Evolutionary conservation across 176 grass and related monocot genomes (phyloP).

Genomic region (Aegilops bicornis): DNA sequence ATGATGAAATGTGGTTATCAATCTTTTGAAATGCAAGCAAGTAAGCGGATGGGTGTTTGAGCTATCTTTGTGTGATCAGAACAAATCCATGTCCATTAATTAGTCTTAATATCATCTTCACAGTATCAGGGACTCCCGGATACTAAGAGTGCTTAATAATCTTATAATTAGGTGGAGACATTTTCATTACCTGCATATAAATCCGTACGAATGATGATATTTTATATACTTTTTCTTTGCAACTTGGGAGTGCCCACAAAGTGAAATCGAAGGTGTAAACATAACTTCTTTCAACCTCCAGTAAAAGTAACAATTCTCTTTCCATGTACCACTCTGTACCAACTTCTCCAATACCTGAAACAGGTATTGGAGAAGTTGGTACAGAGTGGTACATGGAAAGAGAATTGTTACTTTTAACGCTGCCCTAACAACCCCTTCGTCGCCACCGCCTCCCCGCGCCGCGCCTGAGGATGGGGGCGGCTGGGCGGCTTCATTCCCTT

Average conservation of each 20-base stretch:
- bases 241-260: neutral
- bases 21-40: slow-evolving; percentile 70
- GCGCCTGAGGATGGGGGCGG: too few species aligned
- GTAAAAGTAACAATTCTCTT: too few species aligned
- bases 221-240: neutral
- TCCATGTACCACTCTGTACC: neutral
- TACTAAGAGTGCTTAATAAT: too few species aligned
- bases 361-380: neutral
- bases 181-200: neutral
- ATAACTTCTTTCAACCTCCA: too few species aligned
- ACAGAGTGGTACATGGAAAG: neutral
- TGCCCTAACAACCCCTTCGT: too few species aligned
- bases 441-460: too few species aligned
- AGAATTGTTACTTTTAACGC: too few species aligned
- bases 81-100: too few species aligned
- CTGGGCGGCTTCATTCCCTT: too few species aligned
- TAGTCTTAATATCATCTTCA: too few species aligned
- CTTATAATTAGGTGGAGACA: neutral
- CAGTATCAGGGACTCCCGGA: too few species aligned
- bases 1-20: slow-evolving; percentile 1
- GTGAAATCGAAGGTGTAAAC: neutral
- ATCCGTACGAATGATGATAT: too few species aligned
- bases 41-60: slow-evolving; percentile 61
- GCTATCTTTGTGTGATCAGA: slow-evolving; percentile 70
- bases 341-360: neutral